Percentiles rank a stretch among this genome's conserved stretches.
These are phyloP conservation scores for Exsudoporus floridanus DNA, from an alignment of 1,284 basidiomycete genomes.

Conservation along the genomic window DNA sequence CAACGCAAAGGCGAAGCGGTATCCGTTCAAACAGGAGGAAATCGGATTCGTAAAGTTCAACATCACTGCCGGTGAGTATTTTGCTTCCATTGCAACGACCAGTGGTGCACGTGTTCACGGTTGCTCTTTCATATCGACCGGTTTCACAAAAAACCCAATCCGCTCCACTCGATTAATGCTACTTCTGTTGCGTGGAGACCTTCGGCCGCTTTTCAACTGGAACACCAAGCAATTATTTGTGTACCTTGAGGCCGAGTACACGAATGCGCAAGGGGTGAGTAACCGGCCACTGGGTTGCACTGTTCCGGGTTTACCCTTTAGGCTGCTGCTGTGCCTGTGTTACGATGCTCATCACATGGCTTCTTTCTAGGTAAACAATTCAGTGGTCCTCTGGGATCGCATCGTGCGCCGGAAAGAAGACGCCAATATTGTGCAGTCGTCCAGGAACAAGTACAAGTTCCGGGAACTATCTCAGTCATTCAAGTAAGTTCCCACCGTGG, in stretches of 20 bases:
- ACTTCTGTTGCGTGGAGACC: too few species aligned
- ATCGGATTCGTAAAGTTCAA: slow-evolving; percentile 78
- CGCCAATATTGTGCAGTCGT: slow-evolving; percentile 55
- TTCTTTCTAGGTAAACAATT: slow-evolving; percentile 63
- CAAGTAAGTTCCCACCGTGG: slow-evolving; percentile 54
- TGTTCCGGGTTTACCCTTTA: slow-evolving; percentile 4
- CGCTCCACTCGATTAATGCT: slow-evolving; percentile 20
- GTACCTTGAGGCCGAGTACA: slow-evolving; percentile 79
- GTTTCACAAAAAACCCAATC: slow-evolving; percentile 9
- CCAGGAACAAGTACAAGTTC: slow-evolving; percentile 81
- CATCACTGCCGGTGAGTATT: slow-evolving; percentile 63
- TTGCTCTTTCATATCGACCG: slow-evolving; percentile 28
- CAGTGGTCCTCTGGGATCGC: slow-evolving; percentile 89
- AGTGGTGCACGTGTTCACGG: slow-evolving; percentile 26
- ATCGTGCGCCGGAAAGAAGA: slow-evolving; percentile 80
- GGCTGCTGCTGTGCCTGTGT: slow-evolving; percentile 6
- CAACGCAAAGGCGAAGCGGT: slow-evolving; percentile 54
- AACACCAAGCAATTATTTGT: slow-evolving; percentile 93
- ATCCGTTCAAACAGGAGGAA: slow-evolving; percentile 61
- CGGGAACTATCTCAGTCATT: slow-evolving; percentile 76
- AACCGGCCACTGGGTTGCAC: slow-evolving; percentile 2
- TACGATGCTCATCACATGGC: slow-evolving; percentile 6
- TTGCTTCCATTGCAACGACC: slow-evolving; percentile 24
- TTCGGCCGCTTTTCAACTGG: slow-evolving; percentile 84
- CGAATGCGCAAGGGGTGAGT: slow-evolving; percentile 68